Base-by-base conservation (phyloP, 257 asterid genomes). In the Eucommia ulmoides region DNA sequence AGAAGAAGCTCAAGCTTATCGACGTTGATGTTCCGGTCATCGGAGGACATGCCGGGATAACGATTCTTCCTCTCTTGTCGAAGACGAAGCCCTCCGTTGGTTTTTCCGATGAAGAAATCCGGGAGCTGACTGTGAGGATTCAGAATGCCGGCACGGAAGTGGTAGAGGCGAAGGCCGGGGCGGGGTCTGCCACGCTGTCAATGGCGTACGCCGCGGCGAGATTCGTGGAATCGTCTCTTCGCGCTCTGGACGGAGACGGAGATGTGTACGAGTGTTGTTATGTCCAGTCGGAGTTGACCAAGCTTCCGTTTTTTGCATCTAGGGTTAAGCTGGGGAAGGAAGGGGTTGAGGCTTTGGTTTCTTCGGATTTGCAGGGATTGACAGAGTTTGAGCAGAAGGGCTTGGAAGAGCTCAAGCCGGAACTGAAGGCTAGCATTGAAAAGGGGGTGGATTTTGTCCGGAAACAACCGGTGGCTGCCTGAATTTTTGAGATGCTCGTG, bases 81-180 rank as follows among this genome's bases (percentile, higher is more conserved):
- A 82, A 83, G 75, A 62, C 89, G 2, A 78, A 74, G 45, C 96
- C 94, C 1, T 64, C 87, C 0, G 75, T 74, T 50, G 54, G 68
- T 51, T 80, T 75, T 49, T 75, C 72, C 0, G 85, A 75, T 7
- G 78, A 80, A 24, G 94, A 86, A 71, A 74, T 80, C 51, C 73
- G 71, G 46, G 84, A 78, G 58, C 59, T 87, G 41, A 87, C 93
- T 1, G 72, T 64, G 51, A 86, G 93, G 75, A 83, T 86, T 49
- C 94, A 79, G 35, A 85, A 85, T 62, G 94, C 94, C 1, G 96
- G 96, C 45, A 82, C 96, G 1, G 96, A 85, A 63, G 96, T 85
- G 20, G 96, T 85, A 1, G 96, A 85, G 66, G 96, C 96, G 7
- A 85, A 85, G 63, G 96, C 96, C n/a, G 92, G 94, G 38, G 92